A percentile compares a stretch with the other conserved stretches of the same genome.
Evolutionary conservation across 345 rosid genomes (phyloP).

Genomic region (Syzygium aqueum): DNA sequence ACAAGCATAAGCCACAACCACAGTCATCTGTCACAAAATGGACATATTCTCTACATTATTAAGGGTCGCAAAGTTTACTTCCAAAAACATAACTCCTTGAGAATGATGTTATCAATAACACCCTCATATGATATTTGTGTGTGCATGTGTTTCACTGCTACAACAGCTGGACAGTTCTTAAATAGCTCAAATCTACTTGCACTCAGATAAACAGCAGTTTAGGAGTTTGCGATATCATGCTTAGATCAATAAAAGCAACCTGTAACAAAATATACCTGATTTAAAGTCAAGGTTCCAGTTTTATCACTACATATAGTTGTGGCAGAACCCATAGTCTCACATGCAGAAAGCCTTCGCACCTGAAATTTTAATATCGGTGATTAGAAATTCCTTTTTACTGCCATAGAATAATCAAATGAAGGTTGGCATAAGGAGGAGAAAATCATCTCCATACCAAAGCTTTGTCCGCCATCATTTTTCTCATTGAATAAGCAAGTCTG

Average conservation of each 20-base stretch:
- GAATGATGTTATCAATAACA: background rate
- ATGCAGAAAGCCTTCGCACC: conserved; percentile 98
- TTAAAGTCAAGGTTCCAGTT: conserved; percentile 87
- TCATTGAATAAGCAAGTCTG: conserved; percentile 97
- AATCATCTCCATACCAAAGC: conserved; percentile 58
- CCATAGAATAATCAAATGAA: background rate
- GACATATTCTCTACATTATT: background rate
- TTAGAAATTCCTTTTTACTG: background rate
- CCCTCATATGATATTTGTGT: background rate
- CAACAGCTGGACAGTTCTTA: background rate
- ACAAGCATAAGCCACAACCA: conserved; percentile 72
- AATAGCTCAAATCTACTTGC: background rate
- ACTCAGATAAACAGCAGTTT: background rate
- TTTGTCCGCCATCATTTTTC: conserved; percentile 99
- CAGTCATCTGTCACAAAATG: conserved; percentile 61
- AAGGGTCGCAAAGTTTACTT: background rate
- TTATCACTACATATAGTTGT: conserved; percentile 94
- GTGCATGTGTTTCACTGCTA: background rate
- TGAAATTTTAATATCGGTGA: conserved; percentile 10
- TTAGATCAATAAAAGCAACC: background rate
- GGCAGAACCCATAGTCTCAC: conserved; percentile 98
- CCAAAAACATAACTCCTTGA: background rate
- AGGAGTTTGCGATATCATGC: background rate
- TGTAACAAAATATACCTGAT: conserved; percentile 29
- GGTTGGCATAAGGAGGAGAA: background rate